Base-by-base conservation (phyloP, 2,329 filamentous ascomycete genomes). In the Penicillium sp. region DNA sequence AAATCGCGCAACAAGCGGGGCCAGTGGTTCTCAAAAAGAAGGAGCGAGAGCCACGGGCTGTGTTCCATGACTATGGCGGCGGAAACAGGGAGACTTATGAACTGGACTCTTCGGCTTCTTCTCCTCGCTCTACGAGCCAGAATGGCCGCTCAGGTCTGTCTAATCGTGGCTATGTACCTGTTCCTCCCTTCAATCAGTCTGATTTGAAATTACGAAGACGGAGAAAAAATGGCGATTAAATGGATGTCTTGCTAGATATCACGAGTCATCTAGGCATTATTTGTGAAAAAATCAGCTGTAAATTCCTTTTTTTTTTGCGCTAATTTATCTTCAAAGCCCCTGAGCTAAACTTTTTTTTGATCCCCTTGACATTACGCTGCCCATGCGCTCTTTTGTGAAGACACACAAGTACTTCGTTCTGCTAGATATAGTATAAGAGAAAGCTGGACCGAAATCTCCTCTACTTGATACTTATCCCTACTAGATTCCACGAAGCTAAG, bases 71-170 rank as follows among this genome's bases (percentile, higher is more conserved):
- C 22, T 57, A 57, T 30, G 55, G 55, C 30, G 55, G 51, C 22
- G 45, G 55, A 25, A 51, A 51, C 26, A 51, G 55, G 35, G 55
- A 57, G 26, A 51, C 26, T 37, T 57, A 57, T 52, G 55, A 51
- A 30, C 22, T 51, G 8, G 55, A 13, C 16, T 52, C 55, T 40
- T 51, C 55, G n/a, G 16, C 30, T n/a, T 37, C 6, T 37, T 51
- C 33, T 22, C 19, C 19, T 51, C 46, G 13, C 46, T 30, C 26
- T 33, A 49, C 14, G 35, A 48, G 42, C 35, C 54, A 19, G 13
- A 49, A 13, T 49, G 28, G 14, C 25, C 14, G 19, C 35, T 38
- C 42, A 37, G 42, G 19, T 57, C 19, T 37, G 25, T 13, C 33
- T 35, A 48, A 33, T 6, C 38, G 26, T 49, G 33, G 16, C 14